phyloP scores from a whole-genome alignment of 495 filamentous ascomycete species.

The Penicillium simplicissimum region DNA sequence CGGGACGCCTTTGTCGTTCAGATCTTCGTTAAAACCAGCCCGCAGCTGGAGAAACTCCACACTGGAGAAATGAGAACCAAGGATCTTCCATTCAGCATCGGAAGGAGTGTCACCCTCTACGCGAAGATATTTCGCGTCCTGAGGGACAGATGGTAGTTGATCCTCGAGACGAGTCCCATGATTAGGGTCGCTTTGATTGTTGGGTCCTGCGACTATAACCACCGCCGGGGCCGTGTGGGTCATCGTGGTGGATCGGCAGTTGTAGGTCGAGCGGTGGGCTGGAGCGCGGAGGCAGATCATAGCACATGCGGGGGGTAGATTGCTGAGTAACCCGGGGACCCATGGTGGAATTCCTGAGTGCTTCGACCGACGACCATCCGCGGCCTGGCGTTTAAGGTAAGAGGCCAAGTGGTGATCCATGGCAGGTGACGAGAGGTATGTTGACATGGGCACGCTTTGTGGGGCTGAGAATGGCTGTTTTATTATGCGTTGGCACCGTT shows the following conservation, averaged over 20 bases:
- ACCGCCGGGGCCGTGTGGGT: not conserved
- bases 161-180: conserved; percentile 14
- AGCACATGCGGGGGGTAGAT: not conserved
- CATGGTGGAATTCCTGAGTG: not conserved
- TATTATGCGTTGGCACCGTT: not conserved
- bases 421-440: not conserved
- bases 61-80: conserved; percentile 24
- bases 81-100: conserved; percentile 26
- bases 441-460: not conserved
- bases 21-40: conserved; percentile 24
- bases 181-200: conserved; percentile 5
- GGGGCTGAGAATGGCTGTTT: not conserved
- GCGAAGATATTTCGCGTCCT: conserved; percentile 9
- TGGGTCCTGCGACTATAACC: conserved; percentile 20
- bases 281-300: not conserved
- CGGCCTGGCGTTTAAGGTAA: not conserved
- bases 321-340: not conserved
- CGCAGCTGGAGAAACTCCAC: conserved; percentile 18
- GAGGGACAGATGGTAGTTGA: conserved; percentile 24
- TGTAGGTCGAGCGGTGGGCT: not conserved
- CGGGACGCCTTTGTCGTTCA: conserved; percentile 29
- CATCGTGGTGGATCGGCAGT: conserved; percentile 7
- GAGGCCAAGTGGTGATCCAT: not conserved
- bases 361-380: not conserved
- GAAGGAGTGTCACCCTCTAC: conserved; percentile 27